These are phyloP conservation scores for Eucalyptus viminalis DNA, from an alignment of 345 rosid genomes.

Conservation along the genomic window DNA sequence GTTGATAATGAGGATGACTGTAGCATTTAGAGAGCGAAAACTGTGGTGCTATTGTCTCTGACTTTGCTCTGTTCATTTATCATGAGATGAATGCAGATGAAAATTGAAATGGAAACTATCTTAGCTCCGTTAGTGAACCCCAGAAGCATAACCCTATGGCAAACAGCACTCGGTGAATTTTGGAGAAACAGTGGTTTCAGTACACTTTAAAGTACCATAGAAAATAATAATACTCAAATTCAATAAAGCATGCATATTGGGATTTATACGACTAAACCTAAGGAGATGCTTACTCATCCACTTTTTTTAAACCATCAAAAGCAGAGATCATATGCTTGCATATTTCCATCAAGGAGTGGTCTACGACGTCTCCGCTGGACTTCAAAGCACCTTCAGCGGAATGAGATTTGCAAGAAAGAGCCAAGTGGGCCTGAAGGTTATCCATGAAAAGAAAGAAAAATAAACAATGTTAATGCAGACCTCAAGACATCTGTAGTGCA, in stretches of 20 bases:
- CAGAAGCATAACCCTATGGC: not conserved
- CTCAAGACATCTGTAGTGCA: not conserved
- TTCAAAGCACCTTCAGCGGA: not conserved
- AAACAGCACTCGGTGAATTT: not conserved
- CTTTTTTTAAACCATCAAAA: conserved; percentile 27
- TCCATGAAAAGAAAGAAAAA: not conserved
- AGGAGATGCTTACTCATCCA: conserved; percentile 33
- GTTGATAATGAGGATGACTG: not conserved
- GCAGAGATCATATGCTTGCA: conserved; percentile 50
- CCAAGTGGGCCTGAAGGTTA: conserved; percentile 44
- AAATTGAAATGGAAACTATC: not conserved
- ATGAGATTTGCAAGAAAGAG: conserved; percentile 6
- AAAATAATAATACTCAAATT: not conserved
- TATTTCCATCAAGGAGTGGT: conserved; percentile 33
- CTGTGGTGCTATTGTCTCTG: not conserved
- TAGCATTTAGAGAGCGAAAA: not conserved
- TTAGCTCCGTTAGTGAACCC: not conserved
- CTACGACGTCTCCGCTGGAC: conserved; percentile 4
- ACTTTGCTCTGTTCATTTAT: not conserved
- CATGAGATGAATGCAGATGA: not conserved
- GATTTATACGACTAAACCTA: not conserved
- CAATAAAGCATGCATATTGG: not conserved
- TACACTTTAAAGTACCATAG: not conserved
- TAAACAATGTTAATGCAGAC: not conserved
- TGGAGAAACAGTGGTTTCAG: not conserved